Evolutionary conservation across 2,329 filamentous ascomycete genomes (phyloP), one percentile per base, ranked within the genome.

Genomic region (Penicillium occitanis): DNA sequence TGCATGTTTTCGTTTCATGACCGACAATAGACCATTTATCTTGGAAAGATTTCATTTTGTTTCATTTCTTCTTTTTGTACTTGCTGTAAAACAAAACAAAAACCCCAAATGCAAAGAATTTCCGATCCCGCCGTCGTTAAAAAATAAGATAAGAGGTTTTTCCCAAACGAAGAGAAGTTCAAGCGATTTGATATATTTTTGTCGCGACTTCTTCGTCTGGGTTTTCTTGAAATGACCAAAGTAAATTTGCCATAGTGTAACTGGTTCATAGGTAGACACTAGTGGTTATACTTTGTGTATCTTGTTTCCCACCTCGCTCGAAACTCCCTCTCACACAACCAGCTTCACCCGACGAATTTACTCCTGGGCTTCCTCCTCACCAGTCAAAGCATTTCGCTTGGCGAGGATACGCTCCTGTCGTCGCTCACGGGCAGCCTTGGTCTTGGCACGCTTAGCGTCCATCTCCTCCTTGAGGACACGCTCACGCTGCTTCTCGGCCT

Each of bases 371-470:
- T 84, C 83, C 67, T 82, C 87, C 78, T 93, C 92, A 80, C 86
- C 92, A 78, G 90, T 80, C 82, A 96, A 82, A 79, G 92, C 93
- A 80, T 88, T 90, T 83, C 93, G 89, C 94, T 99, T 99, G 83
- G 91, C 90, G 81, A 86, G 83, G 82, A 90, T 88, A 84, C 96
- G 91, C 88, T 97, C 92, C 84, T 90, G 85, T 90, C 95, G 95
- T 87, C 95, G 91, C 91, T 98, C 95, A 86, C 95, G 93, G 78
- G 95, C 95, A 81, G 95, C 95, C 93, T 97, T 98, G 90, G 93
- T 98, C 93, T 97, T 97, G 83, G 93, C 92, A 86, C 95, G 93
- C 90, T 97, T 98, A 87, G 91, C 92, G 82, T 98, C 95, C 95
- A 99, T 99, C 88, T 98, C 93, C 82, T 98, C 93, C 91, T 96